A percentile compares a stretch with the other conserved stretches of the same genome.
Evolutionary conservation across 441 rosid species (phyloP).

Genomic region (Pelargonium cotyledonis): DNA sequence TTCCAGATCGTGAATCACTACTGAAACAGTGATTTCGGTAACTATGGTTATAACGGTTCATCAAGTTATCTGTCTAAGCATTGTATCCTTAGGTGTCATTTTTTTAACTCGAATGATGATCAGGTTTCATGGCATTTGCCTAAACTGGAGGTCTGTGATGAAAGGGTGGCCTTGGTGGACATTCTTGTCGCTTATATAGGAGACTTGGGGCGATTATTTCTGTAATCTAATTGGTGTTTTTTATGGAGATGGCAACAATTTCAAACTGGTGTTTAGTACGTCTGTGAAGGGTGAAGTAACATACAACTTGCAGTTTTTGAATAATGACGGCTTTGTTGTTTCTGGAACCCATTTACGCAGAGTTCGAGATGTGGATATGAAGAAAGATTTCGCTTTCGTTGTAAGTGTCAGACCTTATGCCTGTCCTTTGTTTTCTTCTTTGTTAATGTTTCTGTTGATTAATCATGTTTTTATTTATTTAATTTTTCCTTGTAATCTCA

Average conservation of each 20-base stretch:
- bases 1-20: no score
- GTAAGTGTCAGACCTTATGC: conserved; percentile 39
- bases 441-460: neutral
- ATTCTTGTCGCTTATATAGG: conserved; percentile 52
- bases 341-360: conserved; percentile 82
- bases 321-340: conserved; percentile 82
- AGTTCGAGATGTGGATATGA: conserved; percentile 86
- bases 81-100: conserved; percentile 38
- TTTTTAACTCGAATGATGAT: conserved; percentile 61
- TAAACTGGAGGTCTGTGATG: conserved; percentile 68
- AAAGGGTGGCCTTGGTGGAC: conserved; percentile 60
- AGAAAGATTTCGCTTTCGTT: conserved; percentile 83
- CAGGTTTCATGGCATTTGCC: conserved; percentile 65
- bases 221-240: conserved; percentile 62
- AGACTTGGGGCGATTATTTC: conserved; percentile 59
- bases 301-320: conserved; percentile 51
- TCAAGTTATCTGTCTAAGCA: conserved; percentile 32
- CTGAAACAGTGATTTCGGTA: no score
- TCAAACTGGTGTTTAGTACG: conserved; percentile 73
- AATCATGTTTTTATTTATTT: neutral
- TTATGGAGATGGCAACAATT: conserved; percentile 68
- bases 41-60: conserved; percentile 11
- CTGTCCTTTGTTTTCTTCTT: conserved; percentile 3
- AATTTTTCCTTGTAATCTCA: neutral
- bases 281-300: conserved; percentile 64